Evolutionary conservation across 768 basidiomycete genomes (phyloP), one percentile per base, ranked within the genome.

Genomic region (Boletellus emodensis): DNA sequence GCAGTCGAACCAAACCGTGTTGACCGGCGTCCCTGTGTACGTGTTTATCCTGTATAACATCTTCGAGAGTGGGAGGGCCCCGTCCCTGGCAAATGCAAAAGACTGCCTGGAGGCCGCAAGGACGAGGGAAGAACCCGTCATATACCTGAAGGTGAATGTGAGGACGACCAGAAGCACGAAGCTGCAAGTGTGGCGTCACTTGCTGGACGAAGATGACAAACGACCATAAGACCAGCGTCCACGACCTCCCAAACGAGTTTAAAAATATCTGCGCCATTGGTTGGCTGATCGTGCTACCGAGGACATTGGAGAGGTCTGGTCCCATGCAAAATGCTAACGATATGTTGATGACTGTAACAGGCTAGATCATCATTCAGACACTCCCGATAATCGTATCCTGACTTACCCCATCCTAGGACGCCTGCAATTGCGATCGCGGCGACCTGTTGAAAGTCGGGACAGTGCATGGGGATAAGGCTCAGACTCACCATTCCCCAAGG

Each of bases 291-390:
- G 60, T 49, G 20, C 66, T 67, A 28, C 55, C 53, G 42, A 73
- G 51, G 4, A 81, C 57, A 26, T 55, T 57, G 33, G 70, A 58
- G 12, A 80, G 51, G 46, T 82, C 74, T 1, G 63, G 65, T 10
- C 81, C 81, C 79, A 82, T 82, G 61, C 75, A 79, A 55, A 83
- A 79, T 3, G 80, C 72, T 2, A 83, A 63, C 9, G 74, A 57
- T n/a, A 83, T 60, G n/a, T 82, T 77, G 51, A 83, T 72, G 6
- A 70, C 76, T 70, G 58, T 7, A 18, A 37, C 13, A 3, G 46
- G 12, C 36, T 35, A 10, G 15, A 37, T 12, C 24, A 24, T 24
- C 6, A 6, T 24, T 24, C 24, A 26, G 5, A 34, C 17, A 28
- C 14, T 24, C 2, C n/a, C 35, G 32, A 18, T 4, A n/a, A 22